A percentile compares a stretch with the other conserved stretches of the same genome.
phyloP scores from a whole-genome alignment of 2,329 filamentous ascomycete genomes.

The Exophiala sp. region DNA sequence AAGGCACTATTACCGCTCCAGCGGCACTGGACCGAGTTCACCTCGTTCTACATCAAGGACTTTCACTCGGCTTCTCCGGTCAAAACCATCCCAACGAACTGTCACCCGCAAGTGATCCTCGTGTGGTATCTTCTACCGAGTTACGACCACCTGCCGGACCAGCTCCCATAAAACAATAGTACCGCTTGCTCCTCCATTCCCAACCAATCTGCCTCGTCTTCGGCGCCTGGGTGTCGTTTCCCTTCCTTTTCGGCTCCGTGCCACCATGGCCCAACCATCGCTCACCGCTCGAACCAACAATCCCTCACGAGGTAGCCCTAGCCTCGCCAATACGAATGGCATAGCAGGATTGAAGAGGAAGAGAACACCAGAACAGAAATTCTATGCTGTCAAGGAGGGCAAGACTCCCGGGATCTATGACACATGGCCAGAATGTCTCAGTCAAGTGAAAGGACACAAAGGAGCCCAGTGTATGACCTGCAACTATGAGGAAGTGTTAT shows the following conservation, averaged over 20 bases:
- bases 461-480: constrained; percentile 59
- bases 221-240: constrained; percentile 3
- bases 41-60: too few relatives aligned
- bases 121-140: too few relatives aligned
- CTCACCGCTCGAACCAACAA: constrained; percentile 6
- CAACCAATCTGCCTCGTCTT: constrained; percentile 24
- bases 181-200: background rate
- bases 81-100: too few relatives aligned
- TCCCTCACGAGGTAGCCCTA: constrained; percentile 14
- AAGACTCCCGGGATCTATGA: constrained; percentile 58
- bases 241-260: constrained; percentile 5
- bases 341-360: constrained; percentile 47
- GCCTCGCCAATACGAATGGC: constrained; percentile 11
- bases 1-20: too few relatives aligned
- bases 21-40: too few relatives aligned
- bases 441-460: constrained; percentile 57
- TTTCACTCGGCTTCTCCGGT: too few relatives aligned
- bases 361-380: constrained; percentile 48
- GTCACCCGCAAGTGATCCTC: too few relatives aligned
- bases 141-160: background rate
- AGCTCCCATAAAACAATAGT: background rate
- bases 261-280: constrained; percentile 23
- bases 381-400: constrained; percentile 59
- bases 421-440: constrained; percentile 57
- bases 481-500: background rate